Percentiles rank a stretch among this genome's conserved stretches.
Evolutionary conservation across 2,329 filamentous ascomycete genomes (phyloP).

Genomic region (Orbilia ellipsospora): DNA sequence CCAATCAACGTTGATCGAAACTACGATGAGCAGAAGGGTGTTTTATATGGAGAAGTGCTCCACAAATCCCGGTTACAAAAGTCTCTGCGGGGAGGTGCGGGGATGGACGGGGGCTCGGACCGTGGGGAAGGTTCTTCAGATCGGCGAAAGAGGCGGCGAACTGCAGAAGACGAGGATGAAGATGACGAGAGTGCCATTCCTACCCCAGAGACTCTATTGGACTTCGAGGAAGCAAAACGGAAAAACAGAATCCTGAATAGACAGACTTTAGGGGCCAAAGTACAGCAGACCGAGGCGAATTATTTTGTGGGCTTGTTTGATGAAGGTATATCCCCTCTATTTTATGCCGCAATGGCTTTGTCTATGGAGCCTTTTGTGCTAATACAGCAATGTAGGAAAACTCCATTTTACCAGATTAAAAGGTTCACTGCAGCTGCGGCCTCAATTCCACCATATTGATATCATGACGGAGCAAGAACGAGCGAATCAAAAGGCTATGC

Average conservation of each 20-base stretch:
- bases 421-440: constrained; percentile 86
- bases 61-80: constrained; percentile 65
- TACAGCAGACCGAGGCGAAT: constrained; percentile 75
- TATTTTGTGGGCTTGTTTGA: constrained; percentile 96
- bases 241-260: constrained; percentile 78
- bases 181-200: constrained; percentile 62
- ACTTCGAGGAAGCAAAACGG: constrained; percentile 75
- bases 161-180: constrained; percentile 64
- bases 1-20: constrained; percentile 77
- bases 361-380: constrained; percentile 21
- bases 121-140: constrained; percentile 59
- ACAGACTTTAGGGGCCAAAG: constrained; percentile 87
- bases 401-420: constrained; percentile 86
- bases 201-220: constrained; percentile 59
- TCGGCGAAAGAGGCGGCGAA: constrained; percentile 60
- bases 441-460: constrained; percentile 92
- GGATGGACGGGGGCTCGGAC: constrained; percentile 61
- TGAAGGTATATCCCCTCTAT: constrained; percentile 70
- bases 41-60: constrained; percentile 83
- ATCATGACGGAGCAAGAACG: constrained; percentile 79
- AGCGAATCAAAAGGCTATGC: constrained; percentile 62
- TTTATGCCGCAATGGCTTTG: constrained; percentile 2
- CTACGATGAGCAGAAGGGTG: constrained; percentile 85
- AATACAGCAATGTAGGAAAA: constrained; percentile 70
- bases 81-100: constrained; percentile 59